These are phyloP conservation scores for Heterobasidion occidentale DNA, from an alignment of 1,284 basidiomycete species.

Conservation along the genomic window DNA sequence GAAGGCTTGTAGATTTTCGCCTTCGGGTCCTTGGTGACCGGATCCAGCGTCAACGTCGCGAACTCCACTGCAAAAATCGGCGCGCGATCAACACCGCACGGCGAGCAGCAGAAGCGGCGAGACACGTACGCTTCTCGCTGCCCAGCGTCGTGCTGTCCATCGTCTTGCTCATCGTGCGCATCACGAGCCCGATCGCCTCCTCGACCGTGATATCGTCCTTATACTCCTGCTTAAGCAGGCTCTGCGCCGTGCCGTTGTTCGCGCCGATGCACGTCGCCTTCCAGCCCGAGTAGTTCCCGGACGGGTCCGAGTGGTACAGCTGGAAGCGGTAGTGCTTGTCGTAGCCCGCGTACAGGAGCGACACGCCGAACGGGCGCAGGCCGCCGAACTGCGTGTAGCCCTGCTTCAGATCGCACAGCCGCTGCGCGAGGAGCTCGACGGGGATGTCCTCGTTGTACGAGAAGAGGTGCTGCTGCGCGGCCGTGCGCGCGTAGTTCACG, in stretches of 20 bases:
- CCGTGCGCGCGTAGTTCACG: constrained; percentile 89
- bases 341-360: constrained; percentile 92
- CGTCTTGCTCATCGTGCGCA: constrained; percentile 97
- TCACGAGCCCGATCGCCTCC: constrained; percentile 86
- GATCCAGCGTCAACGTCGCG: constrained; percentile 85
- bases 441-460: constrained; percentile 97
- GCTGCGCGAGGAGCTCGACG: constrained; percentile 91
- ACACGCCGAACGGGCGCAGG: constrained; percentile 96
- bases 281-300: constrained; percentile 98
- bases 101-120: not conserved
- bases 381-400: constrained; percentile 98
- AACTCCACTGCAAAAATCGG: constrained; percentile 75
- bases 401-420: constrained; percentile 96
- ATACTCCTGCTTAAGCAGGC: constrained; percentile 96
- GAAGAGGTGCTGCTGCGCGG: constrained; percentile 85
- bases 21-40: constrained; percentile 69
- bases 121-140: constrained; percentile 80
- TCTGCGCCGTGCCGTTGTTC: constrained; percentile 93
- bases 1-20: constrained; percentile 90
- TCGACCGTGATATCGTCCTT: constrained; percentile 90
- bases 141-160: constrained; percentile 98
- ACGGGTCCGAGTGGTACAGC: constrained; percentile 97
- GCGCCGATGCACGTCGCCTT: constrained; percentile 98
- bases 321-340: constrained; percentile 97
- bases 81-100: not conserved